Conservation (phyloP, 2,329 filamentous ascomycete species). For the Phialophora expanda region DNA sequence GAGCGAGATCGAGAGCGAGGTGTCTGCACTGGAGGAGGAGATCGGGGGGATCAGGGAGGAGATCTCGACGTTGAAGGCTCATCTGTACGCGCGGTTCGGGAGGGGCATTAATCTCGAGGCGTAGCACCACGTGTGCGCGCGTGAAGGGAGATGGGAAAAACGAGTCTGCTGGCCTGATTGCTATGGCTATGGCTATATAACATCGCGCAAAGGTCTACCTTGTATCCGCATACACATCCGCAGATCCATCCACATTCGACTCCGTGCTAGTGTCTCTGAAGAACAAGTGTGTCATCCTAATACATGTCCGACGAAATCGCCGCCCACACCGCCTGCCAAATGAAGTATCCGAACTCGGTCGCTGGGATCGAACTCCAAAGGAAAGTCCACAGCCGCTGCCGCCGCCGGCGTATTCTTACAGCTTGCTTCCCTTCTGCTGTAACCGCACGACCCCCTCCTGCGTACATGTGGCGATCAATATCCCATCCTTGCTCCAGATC, state of each 20-base stretch:
- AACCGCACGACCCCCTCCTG: constrained; percentile 58
- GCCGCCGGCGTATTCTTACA: constrained; percentile 24
- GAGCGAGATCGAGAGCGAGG: constrained; percentile 75
- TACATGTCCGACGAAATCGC: background rate
- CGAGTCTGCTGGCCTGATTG: background rate
- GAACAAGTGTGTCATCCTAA: background rate
- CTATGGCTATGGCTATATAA: background rate
- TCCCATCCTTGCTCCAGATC: constrained; percentile 57
- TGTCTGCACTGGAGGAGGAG: constrained; percentile 76
- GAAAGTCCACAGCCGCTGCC: background rate
- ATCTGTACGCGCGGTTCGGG: constrained; percentile 92
- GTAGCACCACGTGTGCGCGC: background rate
- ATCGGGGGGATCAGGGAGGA: constrained; percentile 77
- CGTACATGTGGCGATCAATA: constrained; percentile 56
- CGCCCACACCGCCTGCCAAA: background rate
- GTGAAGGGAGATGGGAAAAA: background rate
- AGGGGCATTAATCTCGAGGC: constrained; percentile 91
- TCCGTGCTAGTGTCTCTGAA: background rate
- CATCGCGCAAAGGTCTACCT: too few species aligned
- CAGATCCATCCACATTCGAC: background rate
- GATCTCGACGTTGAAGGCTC: constrained; percentile 87
- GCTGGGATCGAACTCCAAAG: background rate
- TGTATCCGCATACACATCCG: background rate
- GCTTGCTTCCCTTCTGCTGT: constrained; percentile 48
- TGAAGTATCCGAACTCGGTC: background rate